Evolutionary conservation across 208 protist species (phyloP), one percentile per base, ranked within the genome.

Genomic region (Leishmania tropica): DNA sequence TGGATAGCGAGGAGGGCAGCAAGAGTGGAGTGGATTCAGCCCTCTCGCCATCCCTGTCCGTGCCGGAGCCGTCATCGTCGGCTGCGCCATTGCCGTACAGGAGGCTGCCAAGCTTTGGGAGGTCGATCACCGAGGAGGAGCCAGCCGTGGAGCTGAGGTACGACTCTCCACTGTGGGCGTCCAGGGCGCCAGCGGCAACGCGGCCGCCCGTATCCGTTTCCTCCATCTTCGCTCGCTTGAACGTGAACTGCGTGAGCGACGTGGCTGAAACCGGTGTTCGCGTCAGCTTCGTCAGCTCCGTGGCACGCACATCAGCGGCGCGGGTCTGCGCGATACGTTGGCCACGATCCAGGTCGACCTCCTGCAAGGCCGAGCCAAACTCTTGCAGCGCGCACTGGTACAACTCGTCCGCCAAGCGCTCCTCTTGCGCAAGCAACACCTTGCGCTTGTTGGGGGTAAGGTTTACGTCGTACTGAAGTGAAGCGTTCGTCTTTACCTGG

Each of bases 381-480:
- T 86, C 86, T n/a, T 90, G 75, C 81, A 92, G 72, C 10, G 90
- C 89, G 28, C 75, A 64, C 24, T 78, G 78, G 64, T 92, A 83
- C 37, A 95, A 48, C 71, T 91, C 86, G 10, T 87, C 86, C 6
- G 89, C 83, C 21, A 91, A 67, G 24, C 62, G 70, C 13, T 90
- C 86, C 81, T 92, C 91, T 58, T 90, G 76, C n/a, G 77, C 84
- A 28, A 95, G 68, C 51, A 92, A 58, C 65, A 93, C 91, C 81
- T 93, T 92, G 67, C 91, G 86, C 80, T 95, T 95, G 81, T 95
- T 93, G 2, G 95, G 95, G 10, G 88, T 84, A 31, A 97, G 81
- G 80, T 97, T 97, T 35, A 97, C 92, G 74, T 97, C 95, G 84
- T 96, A 97, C 54, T 75, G 73, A 78, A 90, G 56, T 53, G 47